Percentiles rank a stretch among this genome's conserved stretches.
Evolutionary conservation across 441 rosid genomes (phyloP).

Genomic region (Dalechampia spathulata): DNA sequence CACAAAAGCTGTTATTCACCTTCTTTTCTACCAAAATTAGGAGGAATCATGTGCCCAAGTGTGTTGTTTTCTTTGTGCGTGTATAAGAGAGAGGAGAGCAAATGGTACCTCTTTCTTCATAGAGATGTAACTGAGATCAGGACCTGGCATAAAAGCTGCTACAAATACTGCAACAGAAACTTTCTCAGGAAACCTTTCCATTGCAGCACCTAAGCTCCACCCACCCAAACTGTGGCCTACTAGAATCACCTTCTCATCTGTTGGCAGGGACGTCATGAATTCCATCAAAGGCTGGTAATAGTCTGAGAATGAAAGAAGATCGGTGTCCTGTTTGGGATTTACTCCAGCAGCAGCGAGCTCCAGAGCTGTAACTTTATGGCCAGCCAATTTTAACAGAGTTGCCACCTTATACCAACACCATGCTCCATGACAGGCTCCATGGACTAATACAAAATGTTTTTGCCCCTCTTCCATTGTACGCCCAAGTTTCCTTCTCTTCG

Average conservation of each 20-base stretch:
- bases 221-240: conserved; percentile 38
- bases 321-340: conserved; percentile 28
- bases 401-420: conserved; percentile 72
- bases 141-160: conserved; percentile 29
- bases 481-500: neutral
- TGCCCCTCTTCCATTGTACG: conserved; percentile 8
- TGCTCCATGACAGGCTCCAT: conserved; percentile 60
- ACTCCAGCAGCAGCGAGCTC: conserved; percentile 46
- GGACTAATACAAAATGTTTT: conserved; percentile 48
- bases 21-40: too few relatives aligned
- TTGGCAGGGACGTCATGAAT: conserved; percentile 21
- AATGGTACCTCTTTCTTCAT: conserved; percentile 10
- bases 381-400: conserved; percentile 29
- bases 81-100: neutral
- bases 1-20: too few relatives aligned
- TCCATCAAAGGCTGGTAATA: conserved; percentile 28
- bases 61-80: too few relatives aligned
- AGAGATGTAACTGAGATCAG: conserved; percentile 5
- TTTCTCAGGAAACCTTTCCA: conserved; percentile 33
- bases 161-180: conserved; percentile 26
- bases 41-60: too few relatives aligned
- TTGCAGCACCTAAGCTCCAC: conserved; percentile 19
- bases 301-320: conserved; percentile 20
- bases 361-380: conserved; percentile 36
- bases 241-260: conserved; percentile 27